Evolutionary conservation across 805 yeast genomes (phyloP).

Genomic region (Cyberlindnera mrakii): DNA sequence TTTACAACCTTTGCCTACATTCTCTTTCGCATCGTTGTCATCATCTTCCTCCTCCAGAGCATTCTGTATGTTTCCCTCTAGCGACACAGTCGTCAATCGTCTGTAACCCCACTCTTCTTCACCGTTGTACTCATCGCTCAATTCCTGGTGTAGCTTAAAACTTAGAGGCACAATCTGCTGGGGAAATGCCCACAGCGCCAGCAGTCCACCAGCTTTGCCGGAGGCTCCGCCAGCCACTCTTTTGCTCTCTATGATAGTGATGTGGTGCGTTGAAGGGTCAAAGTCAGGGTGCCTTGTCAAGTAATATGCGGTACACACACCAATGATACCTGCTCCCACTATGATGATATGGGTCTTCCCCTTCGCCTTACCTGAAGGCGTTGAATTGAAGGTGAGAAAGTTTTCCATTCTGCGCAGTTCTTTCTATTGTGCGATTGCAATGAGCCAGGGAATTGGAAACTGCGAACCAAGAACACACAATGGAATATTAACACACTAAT

Average conservation of each 20-base stretch:
- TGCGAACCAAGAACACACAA: no score
- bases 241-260: conserved; percentile 81
- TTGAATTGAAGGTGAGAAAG: conserved; percentile 17
- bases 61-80: conserved; percentile 70
- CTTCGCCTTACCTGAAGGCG: conserved; percentile 27
- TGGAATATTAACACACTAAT: no score
- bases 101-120: conserved; percentile 89
- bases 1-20: conserved; percentile 13
- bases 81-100: conserved; percentile 74
- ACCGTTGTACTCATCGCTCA: conserved; percentile 77
- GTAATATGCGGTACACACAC: conserved; percentile 91
- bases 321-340: conserved; percentile 94
- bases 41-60: conserved; percentile 19
- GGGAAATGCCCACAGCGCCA: conserved; percentile 97
- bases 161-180: conserved; percentile 87
- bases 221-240: conserved; percentile 96
- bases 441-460: no score
- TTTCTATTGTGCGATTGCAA: background rate
- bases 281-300: conserved; percentile 77
- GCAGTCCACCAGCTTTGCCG: conserved; percentile 94
- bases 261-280: conserved; percentile 66
- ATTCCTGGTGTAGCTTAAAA: conserved; percentile 77
- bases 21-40: conserved; percentile 11
- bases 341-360: conserved; percentile 74
- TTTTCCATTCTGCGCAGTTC: conserved; percentile 1